A percentile compares a stretch with the other conserved stretches of the same genome.
These are phyloP conservation scores for Anthoceros angustus DNA, from an alignment of 225 moss, liverwort and hornwort species.

Conservation along the genomic window DNA sequence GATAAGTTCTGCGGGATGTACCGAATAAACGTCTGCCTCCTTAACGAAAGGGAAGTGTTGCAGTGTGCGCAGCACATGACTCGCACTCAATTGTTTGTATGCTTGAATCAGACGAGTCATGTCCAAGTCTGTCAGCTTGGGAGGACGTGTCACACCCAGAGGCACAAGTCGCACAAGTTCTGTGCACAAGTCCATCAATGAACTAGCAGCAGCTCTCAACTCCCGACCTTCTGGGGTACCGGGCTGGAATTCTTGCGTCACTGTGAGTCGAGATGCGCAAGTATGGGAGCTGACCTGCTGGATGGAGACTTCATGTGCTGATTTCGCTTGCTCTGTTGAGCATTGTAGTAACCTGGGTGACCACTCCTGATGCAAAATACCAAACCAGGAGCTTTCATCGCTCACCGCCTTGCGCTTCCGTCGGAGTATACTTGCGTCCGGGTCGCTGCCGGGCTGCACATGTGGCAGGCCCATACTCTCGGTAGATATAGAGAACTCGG, in stretches of 20 bases:
- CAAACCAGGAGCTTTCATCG: neutral
- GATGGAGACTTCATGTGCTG: neutral
- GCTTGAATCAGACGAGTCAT: slow-evolving; percentile 19
- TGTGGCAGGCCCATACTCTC: neutral
- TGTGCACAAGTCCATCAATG: slow-evolving; percentile 1
- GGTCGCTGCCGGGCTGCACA: neutral
- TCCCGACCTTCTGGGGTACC: neutral
- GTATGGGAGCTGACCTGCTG: neutral
- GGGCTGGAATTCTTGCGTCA: neutral
- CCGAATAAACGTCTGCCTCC: slow-evolving; percentile 20
- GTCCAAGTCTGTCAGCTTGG: slow-evolving; percentile 19
- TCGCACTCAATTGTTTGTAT: slow-evolving; percentile 7
- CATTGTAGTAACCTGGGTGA: neutral
- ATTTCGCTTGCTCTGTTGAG: neutral
- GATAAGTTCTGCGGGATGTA: slow-evolving; percentile 19
- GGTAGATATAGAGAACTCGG: neutral
- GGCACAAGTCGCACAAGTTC: neutral
- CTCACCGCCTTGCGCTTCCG: neutral
- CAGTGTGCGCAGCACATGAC: neutral
- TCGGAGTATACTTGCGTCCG: neutral
- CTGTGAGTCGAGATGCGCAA: neutral
- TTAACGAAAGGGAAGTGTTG: slow-evolving; percentile 12
- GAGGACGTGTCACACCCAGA: neutral
- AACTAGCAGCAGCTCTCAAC: neutral
- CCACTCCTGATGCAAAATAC: neutral